These are phyloP conservation scores for Suillus fuscotomentosus DNA, from an alignment of 768 basidiomycete genomes.

Conservation along the genomic window DNA sequence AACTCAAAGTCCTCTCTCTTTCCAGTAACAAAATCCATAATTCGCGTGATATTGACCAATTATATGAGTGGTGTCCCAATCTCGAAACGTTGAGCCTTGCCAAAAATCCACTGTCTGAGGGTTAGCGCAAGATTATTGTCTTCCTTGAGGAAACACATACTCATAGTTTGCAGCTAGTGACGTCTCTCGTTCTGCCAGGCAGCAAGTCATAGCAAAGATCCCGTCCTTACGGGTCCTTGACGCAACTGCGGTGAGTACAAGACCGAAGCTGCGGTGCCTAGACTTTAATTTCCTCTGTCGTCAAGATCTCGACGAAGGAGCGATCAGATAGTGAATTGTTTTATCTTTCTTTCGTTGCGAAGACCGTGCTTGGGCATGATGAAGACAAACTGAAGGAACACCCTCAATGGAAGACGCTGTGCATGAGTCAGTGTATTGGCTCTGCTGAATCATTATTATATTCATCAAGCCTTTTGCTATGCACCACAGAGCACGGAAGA, in stretches of 20 bases:
- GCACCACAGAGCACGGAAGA: constrained; percentile 53
- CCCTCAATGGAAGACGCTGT: constrained; percentile 65
- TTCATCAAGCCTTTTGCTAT: constrained; percentile 5
- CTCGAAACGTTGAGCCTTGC: constrained; percentile 59
- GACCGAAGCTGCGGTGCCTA: constrained; percentile 6
- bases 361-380: constrained; percentile 38
- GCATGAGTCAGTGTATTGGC: constrained; percentile 46
- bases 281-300: constrained; percentile 10
- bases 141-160: not conserved
- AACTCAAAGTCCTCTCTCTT: constrained; percentile 60
- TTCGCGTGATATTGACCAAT: constrained; percentile 65
- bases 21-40: constrained; percentile 54
- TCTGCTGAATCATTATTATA: constrained; percentile 3
- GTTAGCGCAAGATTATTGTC: constrained; percentile 29
- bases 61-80: constrained; percentile 67
- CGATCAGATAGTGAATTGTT: constrained; percentile 81
- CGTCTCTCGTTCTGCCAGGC: constrained; percentile 44
- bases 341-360: constrained; percentile 68
- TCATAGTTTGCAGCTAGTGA: constrained; percentile 32
- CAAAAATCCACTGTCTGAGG: constrained; percentile 64
- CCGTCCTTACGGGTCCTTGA: constrained; percentile 64
- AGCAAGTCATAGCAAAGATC: constrained; percentile 65
- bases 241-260: constrained; percentile 53
- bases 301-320: constrained; percentile 67
- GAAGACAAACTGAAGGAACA: constrained; percentile 48